Base-by-base conservation (phyloP, 208 protist genomes). In the Acanthamoeba royreba region DNA sequence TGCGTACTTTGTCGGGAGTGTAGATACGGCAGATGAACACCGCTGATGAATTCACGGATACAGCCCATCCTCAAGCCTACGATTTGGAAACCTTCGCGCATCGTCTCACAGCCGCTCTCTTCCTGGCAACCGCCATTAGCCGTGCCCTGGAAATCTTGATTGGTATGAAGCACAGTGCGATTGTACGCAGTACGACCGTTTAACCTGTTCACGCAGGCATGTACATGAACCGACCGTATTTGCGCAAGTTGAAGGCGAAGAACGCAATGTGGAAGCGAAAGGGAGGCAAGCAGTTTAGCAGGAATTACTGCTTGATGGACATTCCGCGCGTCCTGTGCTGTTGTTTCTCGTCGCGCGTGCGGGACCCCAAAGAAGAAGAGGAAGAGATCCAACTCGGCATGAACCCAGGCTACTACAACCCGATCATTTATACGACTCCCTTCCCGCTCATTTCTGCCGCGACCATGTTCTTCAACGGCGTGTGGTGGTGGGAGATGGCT, bases 401-500 rank as follows among this genome's bases (percentile, higher is more conserved):
- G 7, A 88, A 88, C 38, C 81, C 45, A 33, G 81, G 81, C 81
- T 88, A 88, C 81, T 88, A 46, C 81, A 88, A 88, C 45, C 81
- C 81, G 4, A 88, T 88, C 81, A 88, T 88, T 47, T 88, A 61
- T 28, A 61, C 45, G 11, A 88, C 81, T 8, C 45, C 52, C 17
- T 88, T 88, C 52, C 81, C 81, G 28, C 81, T 88, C 47, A 28
- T 61, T 15, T 35, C 45, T 11, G 81, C 81, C 81, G 28, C 52
- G 28, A 31, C 52, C 28, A 88, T 88, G 81, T 88, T 88, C 42
- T 88, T 88, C 81, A 88, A 88, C 7, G 81, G 81, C 5, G 81
- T 88, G 45, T 88, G 81, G 81, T 88, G 81, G 81, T 88, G 81
- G 81, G 81, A 88, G 40, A 88, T 88, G 81, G 40, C 81, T 28